A percentile compares a stretch with the other conserved stretches of the same genome.
phyloP scores from a whole-genome alignment of 352 stramenopile genomes.

The Thalassiosira sp. region DNA sequence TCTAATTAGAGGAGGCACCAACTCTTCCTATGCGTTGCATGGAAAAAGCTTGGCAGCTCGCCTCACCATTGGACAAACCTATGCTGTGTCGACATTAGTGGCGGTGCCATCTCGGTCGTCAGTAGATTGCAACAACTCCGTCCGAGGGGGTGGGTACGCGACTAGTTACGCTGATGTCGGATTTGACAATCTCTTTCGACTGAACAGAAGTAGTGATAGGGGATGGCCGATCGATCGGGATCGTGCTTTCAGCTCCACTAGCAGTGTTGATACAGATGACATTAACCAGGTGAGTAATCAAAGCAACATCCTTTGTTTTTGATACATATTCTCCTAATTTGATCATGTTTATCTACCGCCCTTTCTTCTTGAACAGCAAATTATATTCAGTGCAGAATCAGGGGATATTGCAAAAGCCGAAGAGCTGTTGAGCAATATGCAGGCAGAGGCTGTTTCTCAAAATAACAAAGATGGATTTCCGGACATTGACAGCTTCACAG shows the following conservation, averaged over 20 bases:
- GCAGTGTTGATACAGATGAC: not conserved
- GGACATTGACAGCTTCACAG: slow-evolving; percentile 53
- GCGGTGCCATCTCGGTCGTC: not conserved
- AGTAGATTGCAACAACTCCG: not conserved
- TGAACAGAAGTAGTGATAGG: not conserved
- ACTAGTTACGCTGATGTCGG: not conserved
- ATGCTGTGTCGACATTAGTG: not conserved
- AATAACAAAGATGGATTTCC: slow-evolving; percentile 29
- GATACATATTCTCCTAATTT: not conserved
- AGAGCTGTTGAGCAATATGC: slow-evolving; percentile 41
- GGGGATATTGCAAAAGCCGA: slow-evolving; percentile 33
- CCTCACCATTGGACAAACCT: not conserved
- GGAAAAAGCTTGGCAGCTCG: not conserved
- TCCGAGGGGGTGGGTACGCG: not conserved
- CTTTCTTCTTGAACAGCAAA: slow-evolving; percentile 28
- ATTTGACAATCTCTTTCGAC: not conserved
- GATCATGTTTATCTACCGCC: too few species aligned
- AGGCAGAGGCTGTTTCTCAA: slow-evolving; percentile 31
- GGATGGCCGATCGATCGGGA: not conserved
- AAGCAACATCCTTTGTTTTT: not conserved
- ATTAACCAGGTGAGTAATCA: slow-evolving; percentile 7
- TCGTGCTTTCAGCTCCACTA: slow-evolving; percentile 15
- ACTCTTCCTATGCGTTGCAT: not conserved
- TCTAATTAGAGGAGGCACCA: not conserved
- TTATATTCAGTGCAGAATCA: slow-evolving; percentile 31